A percentile compares a stretch with the other conserved stretches of the same genome.
phyloP scores from a whole-genome alignment of 2,329 filamentous ascomycete species.

The Colletotrichum ledebouriae region DNA sequence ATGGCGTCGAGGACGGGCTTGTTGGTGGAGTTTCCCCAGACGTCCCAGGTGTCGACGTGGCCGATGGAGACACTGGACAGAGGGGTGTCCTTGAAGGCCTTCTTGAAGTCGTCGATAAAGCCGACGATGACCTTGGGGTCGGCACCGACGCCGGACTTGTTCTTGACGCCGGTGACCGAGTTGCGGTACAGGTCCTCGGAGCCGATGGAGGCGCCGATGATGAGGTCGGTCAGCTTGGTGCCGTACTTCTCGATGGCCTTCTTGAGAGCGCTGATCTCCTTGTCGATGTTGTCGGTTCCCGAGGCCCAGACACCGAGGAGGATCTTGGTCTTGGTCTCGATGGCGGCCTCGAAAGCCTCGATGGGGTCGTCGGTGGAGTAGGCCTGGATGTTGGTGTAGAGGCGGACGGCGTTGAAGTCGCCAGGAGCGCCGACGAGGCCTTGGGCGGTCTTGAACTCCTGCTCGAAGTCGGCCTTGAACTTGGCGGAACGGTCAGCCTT shows the following conservation, averaged over 20 bases:
- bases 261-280: conserved; percentile 72
- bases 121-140: conserved; percentile 69
- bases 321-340: conserved; percentile 70
- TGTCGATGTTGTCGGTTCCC: conserved; percentile 66
- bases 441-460: conserved; percentile 61
- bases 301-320: conserved; percentile 76
- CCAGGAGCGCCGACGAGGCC: conserved; percentile 62
- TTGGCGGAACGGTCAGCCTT: conserved; percentile 63
- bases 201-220: conserved; percentile 75
- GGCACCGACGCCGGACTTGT: conserved; percentile 72
- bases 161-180: conserved; percentile 71
- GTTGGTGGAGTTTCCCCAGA: conserved; percentile 72
- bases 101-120: conserved; percentile 76
- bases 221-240: conserved; percentile 64
- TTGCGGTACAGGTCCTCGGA: conserved; percentile 77
- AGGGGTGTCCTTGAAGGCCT: conserved; percentile 63
- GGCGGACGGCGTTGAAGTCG: conserved; percentile 69
- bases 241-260: conserved; percentile 68
- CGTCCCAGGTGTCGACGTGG: conserved; percentile 78
- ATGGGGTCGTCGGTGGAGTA: conserved; percentile 81
- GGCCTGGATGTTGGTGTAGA: conserved; percentile 78
- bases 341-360: conserved; percentile 81
- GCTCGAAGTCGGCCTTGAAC: conserved; percentile 63
- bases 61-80: conserved; percentile 67
- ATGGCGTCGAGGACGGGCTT: conserved; percentile 70